Conservation (phyloP, 148 eudicot species). For the Dysphania ambrosioides region DNA sequence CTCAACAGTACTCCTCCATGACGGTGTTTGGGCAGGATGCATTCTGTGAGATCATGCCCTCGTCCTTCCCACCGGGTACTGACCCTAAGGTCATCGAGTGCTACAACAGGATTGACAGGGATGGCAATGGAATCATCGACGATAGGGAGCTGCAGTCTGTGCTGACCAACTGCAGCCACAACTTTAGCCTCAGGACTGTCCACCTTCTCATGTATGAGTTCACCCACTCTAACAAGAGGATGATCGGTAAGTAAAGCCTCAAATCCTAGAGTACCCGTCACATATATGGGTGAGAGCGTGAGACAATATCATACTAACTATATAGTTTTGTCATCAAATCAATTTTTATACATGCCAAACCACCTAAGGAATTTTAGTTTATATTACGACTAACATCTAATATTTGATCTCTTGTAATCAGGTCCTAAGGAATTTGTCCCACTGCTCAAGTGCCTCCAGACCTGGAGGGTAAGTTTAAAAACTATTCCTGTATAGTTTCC, state of each 20-base stretch:
- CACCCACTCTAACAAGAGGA: slow-evolving; percentile 24
- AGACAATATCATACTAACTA: neutral
- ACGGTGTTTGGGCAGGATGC: slow-evolving; percentile 28
- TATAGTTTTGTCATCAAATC: too few relatives aligned
- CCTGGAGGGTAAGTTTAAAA: slow-evolving; percentile 66
- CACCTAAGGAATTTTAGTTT: too few relatives aligned
- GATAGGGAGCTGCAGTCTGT: slow-evolving; percentile 35
- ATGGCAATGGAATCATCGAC: slow-evolving; percentile 29
- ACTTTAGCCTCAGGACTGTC: slow-evolving; percentile 32
- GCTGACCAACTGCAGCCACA: slow-evolving; percentile 22
- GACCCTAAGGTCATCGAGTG: slow-evolving; percentile 34
- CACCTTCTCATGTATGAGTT: slow-evolving; percentile 38
- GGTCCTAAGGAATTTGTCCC: slow-evolving; percentile 81
- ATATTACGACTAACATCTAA: too few relatives aligned
- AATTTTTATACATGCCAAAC: too few relatives aligned
- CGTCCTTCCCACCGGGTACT: slow-evolving; percentile 35
- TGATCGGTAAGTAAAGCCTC: slow-evolving; percentile 17
- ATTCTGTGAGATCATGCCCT: slow-evolving; percentile 25
- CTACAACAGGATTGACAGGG: slow-evolving; percentile 32
- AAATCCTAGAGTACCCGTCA: neutral
- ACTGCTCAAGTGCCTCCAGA: slow-evolving; percentile 60
- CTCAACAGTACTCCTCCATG: neutral
- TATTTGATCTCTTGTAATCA: slow-evolving; percentile 17
- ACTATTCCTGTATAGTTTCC: too few relatives aligned
- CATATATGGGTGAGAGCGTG: too few relatives aligned